These are phyloP conservation scores for Pisolithus sp. DNA, from an alignment of 768 basidiomycete genomes.

Conservation along the genomic window DNA sequence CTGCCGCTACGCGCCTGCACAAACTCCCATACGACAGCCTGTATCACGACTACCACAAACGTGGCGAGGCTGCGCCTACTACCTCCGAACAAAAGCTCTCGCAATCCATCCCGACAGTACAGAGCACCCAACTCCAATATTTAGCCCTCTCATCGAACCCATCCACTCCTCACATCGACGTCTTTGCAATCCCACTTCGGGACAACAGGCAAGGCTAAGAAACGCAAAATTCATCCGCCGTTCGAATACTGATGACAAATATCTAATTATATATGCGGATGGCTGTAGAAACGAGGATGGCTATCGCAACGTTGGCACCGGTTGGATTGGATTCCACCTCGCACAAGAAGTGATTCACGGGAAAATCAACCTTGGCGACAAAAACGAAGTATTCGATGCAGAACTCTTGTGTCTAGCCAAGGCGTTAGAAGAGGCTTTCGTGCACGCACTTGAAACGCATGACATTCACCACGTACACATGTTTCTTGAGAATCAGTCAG, in stretches of 20 bases:
- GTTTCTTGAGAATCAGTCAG: background rate
- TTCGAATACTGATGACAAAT: too few relatives aligned
- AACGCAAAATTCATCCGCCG: background rate
- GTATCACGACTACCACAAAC: background rate
- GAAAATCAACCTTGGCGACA: background rate
- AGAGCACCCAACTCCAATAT: too few relatives aligned
- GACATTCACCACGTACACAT: background rate
- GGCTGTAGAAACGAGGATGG: background rate
- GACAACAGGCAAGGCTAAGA: background rate
- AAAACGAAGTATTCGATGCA: background rate
- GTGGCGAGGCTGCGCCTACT: background rate
- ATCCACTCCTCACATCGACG: too few relatives aligned
- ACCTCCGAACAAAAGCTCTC: background rate
- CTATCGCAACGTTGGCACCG: background rate
- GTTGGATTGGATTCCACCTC: background rate
- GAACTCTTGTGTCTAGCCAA: background rate
- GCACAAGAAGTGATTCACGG: background rate
- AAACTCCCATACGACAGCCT: background rate
- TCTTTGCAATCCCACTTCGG: too few relatives aligned
- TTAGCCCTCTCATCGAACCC: too few relatives aligned
- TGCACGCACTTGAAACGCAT: background rate
- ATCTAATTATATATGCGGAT: background rate
- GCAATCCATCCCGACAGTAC: too few relatives aligned
- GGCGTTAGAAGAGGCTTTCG: background rate
- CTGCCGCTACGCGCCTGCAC: constrained; percentile 6